A percentile compares a stretch with the other conserved stretches of the same genome.
These are phyloP conservation scores for Zymoseptoria tritici DNA, from an alignment of 2,329 filamentous ascomycete species.

Conservation along the genomic window DNA sequence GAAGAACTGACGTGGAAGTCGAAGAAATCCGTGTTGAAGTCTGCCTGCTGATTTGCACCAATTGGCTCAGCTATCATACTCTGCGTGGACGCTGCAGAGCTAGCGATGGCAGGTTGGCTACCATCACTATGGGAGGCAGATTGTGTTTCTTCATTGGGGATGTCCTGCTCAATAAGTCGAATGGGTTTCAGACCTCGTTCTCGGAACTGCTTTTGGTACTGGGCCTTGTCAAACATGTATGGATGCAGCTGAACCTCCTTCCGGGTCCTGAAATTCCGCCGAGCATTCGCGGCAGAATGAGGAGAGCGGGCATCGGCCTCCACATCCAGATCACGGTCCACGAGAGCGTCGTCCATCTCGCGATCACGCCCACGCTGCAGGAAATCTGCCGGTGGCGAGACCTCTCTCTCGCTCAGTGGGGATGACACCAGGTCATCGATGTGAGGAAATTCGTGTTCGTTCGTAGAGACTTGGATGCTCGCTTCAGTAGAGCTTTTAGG, in stretches of 20 bases:
- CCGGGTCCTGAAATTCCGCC: slow-evolving; percentile 36
- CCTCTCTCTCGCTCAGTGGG: slow-evolving; percentile 21
- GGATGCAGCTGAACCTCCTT: slow-evolving; percentile 45
- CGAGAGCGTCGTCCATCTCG: neutral
- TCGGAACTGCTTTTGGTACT: slow-evolving; percentile 37
- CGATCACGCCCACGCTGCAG: neutral
- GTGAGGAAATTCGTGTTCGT: neutral
- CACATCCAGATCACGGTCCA: neutral
- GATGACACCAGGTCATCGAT: slow-evolving; percentile 15
- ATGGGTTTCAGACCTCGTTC: slow-evolving; percentile 40
- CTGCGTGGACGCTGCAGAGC: neutral
- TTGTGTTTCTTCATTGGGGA: slow-evolving; percentile 11
- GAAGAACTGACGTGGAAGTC: neutral
- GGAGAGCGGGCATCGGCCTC: neutral
- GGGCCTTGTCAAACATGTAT: slow-evolving; percentile 39
- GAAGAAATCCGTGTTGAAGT: neutral
- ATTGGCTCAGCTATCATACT: neutral
- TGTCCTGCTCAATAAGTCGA: slow-evolving; percentile 22
- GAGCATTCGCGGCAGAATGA: slow-evolving; percentile 2
- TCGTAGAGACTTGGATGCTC: neutral
- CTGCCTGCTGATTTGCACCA: neutral
- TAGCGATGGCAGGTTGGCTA: neutral
- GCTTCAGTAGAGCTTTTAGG: neutral
- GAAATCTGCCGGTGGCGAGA: slow-evolving; percentile 14
- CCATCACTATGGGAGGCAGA: neutral